These are phyloP conservation scores for Penicillium sp. DNA, from an alignment of 2,329 filamentous ascomycete species.

Conservation along the genomic window DNA sequence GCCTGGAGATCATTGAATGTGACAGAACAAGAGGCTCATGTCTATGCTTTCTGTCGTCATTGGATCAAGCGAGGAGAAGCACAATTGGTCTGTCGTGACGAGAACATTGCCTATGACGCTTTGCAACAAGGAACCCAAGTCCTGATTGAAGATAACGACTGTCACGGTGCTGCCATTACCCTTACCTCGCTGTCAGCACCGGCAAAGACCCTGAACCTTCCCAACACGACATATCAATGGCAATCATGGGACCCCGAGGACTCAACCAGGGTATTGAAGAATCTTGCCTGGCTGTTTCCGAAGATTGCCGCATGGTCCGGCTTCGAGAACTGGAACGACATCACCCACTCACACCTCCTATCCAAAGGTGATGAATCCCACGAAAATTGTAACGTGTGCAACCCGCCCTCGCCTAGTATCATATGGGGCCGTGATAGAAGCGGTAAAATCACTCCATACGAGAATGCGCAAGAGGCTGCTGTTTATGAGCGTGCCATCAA, in stretches of 20 bases:
- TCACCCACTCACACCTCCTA: conserved; percentile 8
- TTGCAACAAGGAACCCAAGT: conserved; percentile 18
- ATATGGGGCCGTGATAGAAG: conserved; percentile 35
- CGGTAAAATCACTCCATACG: conserved; percentile 46
- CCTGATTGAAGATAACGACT: conserved; percentile 21
- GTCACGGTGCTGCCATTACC: conserved; percentile 35
- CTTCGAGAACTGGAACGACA: conserved; percentile 33
- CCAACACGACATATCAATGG: conserved; percentile 25
- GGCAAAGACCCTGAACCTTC: conserved; percentile 18
- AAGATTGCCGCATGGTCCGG: conserved; percentile 26
- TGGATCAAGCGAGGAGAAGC: conserved; percentile 27
- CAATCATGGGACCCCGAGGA: conserved; percentile 28
- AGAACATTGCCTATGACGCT: conserved; percentile 22
- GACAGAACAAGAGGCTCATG: conserved; percentile 14
- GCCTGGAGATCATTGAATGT: conserved; percentile 46
- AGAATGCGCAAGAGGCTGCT: conserved; percentile 54
- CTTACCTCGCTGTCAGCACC: conserved; percentile 31
- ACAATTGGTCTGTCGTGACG: conserved; percentile 20
- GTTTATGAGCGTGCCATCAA: conserved; percentile 56
- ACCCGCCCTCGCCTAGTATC: conserved; percentile 35
- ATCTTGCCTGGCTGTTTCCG: conserved; percentile 37
- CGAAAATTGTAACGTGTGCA: conserved; percentile 31
- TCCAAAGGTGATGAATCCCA: not conserved
- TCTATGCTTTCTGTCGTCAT: conserved; percentile 35
- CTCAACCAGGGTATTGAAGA: conserved; percentile 25